A percentile compares a stretch with the other conserved stretches of the same genome.
These are phyloP conservation scores for Picocystis sp. DNA, from an alignment of 163 green algal species.

Conservation along the genomic window DNA sequence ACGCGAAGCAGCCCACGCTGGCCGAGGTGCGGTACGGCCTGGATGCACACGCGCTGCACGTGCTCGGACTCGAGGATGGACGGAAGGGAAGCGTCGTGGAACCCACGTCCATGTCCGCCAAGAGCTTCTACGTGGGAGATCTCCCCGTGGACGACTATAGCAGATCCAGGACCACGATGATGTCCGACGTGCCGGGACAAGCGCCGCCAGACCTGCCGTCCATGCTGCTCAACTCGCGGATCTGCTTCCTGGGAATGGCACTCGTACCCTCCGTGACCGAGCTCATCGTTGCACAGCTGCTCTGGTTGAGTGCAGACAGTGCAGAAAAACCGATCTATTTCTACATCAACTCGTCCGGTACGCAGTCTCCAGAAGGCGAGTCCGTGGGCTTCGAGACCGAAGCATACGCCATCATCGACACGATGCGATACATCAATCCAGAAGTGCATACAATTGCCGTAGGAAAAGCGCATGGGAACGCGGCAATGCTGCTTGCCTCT, in stretches of 20 bases:
- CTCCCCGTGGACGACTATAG: too few relatives aligned
- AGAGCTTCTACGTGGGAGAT: too few relatives aligned
- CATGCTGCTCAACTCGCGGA: constrained; percentile 59
- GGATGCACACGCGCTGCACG: too few relatives aligned
- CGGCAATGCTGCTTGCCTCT: constrained; percentile 57
- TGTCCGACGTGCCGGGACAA: constrained; percentile 11
- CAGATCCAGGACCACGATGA: too few relatives aligned
- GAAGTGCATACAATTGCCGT: constrained; percentile 58
- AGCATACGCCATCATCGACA: constrained; percentile 71
- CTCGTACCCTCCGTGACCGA: constrained; percentile 68
- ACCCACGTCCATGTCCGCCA: too few relatives aligned
- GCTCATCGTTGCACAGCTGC: constrained; percentile 70
- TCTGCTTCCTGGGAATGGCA: constrained; percentile 77
- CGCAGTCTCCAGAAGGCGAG: constrained; percentile 22
- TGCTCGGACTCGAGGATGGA: too few relatives aligned
- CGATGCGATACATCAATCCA: constrained; percentile 55
- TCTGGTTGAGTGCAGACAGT: constrained; percentile 69
- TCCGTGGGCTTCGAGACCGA: constrained; percentile 71
- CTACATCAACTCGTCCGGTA: constrained; percentile 76
- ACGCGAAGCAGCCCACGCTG: too few relatives aligned
- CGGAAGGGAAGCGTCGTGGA: too few relatives aligned
- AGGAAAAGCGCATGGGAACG: constrained; percentile 56
- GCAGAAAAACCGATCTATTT: constrained; percentile 68
- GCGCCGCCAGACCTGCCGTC: constrained; percentile 68
- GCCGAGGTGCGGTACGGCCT: too few relatives aligned